Evolutionary conservation across 1,284 basidiomycete species (phyloP), one percentile per base, ranked within the genome.

Genomic region (Waitea zeae): DNA sequence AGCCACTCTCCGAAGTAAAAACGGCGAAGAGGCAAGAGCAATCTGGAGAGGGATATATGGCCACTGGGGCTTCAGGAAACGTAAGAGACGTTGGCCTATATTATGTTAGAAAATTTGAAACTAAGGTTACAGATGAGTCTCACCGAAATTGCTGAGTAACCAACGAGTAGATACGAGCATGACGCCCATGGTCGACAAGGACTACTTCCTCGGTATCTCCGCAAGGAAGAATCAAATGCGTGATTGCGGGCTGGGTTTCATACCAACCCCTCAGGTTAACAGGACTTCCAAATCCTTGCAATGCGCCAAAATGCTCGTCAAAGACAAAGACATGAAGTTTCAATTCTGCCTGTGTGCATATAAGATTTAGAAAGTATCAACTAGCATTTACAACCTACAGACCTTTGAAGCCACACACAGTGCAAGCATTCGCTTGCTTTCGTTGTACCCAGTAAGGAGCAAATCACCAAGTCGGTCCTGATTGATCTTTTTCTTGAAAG

Each of bases 141-240:
- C 24, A 70, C 69, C 69, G 49, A 38, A 67, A 69, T 35, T 66
- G 62, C 35, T 62, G 55, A 0, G 63, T 62, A 1, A 62, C 46
- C 17, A 68, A 41, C 3, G 68, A 71, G 41, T 61, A 72, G 1
- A 70, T 55, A 2, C 68, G 49, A 3, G 54, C 58, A 15, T 51
- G 53, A 0, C 46, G 47, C 6, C 34, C 43, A 3, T 54, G 51
- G 39, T 70, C 67, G 5, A 70, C 48, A 2, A 72, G 44, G 1
- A 63, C 39, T 2, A 72, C 37, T 39, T 71, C 67, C 37, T 72
- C 67, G 22, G 43, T 56, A n/a, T n/a, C n/a, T 6, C 66, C 62
- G 17, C 46, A 51, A 3, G 62, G 49, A 37, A 67, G 62, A 20
- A 54, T 54, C 3, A 61, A 45, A 17, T 52, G 50, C 2, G 33